Evolutionary conservation across 2,329 filamentous ascomycete genomes (phyloP).

Genomic region (Clonostachys chloroleuca): DNA sequence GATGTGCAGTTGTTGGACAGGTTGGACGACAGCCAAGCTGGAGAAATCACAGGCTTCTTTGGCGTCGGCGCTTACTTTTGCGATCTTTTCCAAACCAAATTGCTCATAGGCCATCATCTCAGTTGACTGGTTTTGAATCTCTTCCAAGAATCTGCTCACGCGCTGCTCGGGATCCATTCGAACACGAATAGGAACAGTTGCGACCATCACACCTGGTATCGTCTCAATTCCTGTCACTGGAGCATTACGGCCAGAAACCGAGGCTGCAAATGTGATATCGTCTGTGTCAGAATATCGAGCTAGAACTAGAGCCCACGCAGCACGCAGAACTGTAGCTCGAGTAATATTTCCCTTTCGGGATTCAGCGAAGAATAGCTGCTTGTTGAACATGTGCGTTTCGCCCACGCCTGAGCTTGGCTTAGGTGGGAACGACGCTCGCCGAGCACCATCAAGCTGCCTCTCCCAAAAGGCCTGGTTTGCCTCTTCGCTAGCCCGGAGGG

Average conservation of each 20-base stretch:
- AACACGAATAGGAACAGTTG: conserved; percentile 13
- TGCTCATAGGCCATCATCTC: conserved; percentile 8
- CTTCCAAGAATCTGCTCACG: neutral
- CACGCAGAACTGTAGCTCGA: conserved; percentile 7
- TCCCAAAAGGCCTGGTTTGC: neutral
- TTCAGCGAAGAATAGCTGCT: neutral
- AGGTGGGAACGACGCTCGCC: neutral
- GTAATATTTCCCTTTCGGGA: neutral
- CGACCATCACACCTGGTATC: neutral
- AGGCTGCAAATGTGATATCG: conserved; percentile 4
- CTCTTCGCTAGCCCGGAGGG: neutral
- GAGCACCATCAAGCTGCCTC: neutral
- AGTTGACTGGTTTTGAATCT: conserved; percentile 2
- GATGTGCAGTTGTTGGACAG: neutral
- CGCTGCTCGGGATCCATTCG: neutral
- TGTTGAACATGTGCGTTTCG: neutral
- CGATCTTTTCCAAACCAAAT: conserved; percentile 11
- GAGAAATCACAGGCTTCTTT: conserved; percentile 4
- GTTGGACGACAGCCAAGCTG: conserved; percentile 1
- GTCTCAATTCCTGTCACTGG: neutral
- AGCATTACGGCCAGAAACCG: conserved; percentile 7
- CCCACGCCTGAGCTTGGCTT: neutral
- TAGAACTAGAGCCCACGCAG: conserved; percentile 9
- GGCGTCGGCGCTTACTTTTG: conserved; percentile 3
- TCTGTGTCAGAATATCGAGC: neutral